Evolutionary conservation across 2,329 filamentous ascomycete genomes (phyloP).

Genomic region (Aspergillus alliaceus): DNA sequence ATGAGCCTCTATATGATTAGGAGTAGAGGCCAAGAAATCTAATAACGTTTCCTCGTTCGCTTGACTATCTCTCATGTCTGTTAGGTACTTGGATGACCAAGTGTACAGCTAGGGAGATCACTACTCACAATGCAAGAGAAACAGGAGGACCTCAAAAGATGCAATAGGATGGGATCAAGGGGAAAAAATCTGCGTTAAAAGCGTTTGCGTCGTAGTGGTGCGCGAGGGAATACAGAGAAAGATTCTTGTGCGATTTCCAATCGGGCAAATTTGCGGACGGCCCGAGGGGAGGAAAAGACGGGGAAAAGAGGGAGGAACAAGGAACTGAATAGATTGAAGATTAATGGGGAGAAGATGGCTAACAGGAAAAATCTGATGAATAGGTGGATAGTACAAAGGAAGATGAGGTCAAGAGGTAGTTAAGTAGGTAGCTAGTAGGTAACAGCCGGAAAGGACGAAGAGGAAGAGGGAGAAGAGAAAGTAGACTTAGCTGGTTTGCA

Average conservation of each 20-base stretch:
- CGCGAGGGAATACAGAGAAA: slow-evolving; percentile 17
- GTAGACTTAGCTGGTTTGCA: slow-evolving; percentile 4
- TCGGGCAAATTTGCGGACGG: slow-evolving; percentile 19
- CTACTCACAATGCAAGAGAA: slow-evolving; percentile 33
- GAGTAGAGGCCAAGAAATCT: slow-evolving; percentile 18
- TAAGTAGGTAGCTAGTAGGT: slow-evolving; percentile 5
- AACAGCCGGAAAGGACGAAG: slow-evolving; percentile 6
- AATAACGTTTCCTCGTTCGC: slow-evolving; percentile 15
- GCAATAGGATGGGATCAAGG: slow-evolving; percentile 11
- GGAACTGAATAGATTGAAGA: slow-evolving; percentile 14
- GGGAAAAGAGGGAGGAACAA: slow-evolving; percentile 15
- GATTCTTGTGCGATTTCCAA: slow-evolving; percentile 30
- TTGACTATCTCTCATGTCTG: neutral
- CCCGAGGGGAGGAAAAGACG: slow-evolving; percentile 9
- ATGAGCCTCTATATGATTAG: slow-evolving; percentile 18
- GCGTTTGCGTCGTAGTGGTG: neutral
- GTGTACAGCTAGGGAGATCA: neutral
- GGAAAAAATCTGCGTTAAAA: slow-evolving; percentile 9
- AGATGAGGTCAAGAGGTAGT: slow-evolving; percentile 5
- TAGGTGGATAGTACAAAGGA: slow-evolving; percentile 8
- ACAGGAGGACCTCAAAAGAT: slow-evolving; percentile 14
- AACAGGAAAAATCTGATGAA: slow-evolving; percentile 2
- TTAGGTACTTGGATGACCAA: neutral
- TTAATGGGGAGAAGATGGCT: slow-evolving; percentile 3
- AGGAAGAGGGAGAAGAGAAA: slow-evolving; percentile 9